These are phyloP conservation scores for Macrophomina pseudophaseolina DNA, from an alignment of 2,329 filamentous ascomycete genomes.

Conservation along the genomic window DNA sequence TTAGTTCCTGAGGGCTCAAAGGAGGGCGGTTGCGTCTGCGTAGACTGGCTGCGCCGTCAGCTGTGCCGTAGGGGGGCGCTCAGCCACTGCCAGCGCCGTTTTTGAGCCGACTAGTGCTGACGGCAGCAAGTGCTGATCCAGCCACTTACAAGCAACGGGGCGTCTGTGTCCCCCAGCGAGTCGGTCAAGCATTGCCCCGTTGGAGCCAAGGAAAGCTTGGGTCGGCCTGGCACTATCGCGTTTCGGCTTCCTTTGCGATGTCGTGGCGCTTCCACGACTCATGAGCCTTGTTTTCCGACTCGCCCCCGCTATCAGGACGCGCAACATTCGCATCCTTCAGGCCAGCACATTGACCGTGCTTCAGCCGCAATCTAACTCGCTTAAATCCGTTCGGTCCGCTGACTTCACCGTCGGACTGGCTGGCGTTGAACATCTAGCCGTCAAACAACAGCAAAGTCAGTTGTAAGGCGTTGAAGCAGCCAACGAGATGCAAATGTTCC, in stretches of 20 bases:
- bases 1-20: not conserved
- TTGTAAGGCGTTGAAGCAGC: no score
- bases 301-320: not conserved
- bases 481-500: no score
- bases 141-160: not conserved
- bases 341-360: not conserved
- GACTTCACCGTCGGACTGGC: not conserved
- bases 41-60: not conserved
- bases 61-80: not conserved
- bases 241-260: not conserved
- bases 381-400: no score
- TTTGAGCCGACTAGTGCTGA: not conserved
- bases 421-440: no score
- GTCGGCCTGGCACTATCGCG: not conserved
- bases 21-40: not conserved
- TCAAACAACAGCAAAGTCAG: no score
- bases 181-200: conserved; percentile 8
- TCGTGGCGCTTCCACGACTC: not conserved
- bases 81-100: not conserved
- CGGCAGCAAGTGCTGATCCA: not conserved
- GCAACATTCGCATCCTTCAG: not conserved
- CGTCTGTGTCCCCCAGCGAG: not conserved
- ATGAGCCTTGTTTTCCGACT: no score
- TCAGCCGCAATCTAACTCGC: not conserved
- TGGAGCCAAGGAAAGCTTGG: conserved; percentile 4